Conservation (phyloP, 2,329 filamentous ascomycete species). For the Aspergillus puulaauensis region DNA sequence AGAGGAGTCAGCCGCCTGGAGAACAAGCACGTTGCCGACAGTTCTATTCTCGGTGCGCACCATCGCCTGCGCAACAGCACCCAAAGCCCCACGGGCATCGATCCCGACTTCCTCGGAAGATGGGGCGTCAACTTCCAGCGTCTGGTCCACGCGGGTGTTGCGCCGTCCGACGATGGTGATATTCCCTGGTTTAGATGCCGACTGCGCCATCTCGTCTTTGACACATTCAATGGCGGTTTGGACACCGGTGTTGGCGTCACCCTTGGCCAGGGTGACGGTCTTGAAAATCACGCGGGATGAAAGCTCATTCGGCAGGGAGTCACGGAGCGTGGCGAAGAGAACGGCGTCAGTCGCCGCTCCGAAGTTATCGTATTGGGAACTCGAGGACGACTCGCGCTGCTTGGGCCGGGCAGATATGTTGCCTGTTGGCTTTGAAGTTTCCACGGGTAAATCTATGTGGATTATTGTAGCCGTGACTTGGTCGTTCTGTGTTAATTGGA, state of each 20-base stretch:
- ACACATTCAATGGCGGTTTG: conserved; percentile 54
- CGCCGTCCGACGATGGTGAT: conserved; percentile 66
- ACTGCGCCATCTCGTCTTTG: conserved; percentile 59
- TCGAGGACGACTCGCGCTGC: background rate
- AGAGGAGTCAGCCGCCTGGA: conserved; percentile 55
- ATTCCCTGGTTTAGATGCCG: conserved; percentile 67
- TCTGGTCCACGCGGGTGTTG: conserved; percentile 15
- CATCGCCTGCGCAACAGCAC: conserved; percentile 37
- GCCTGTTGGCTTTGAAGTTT: background rate
- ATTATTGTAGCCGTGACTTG: conserved; percentile 76
- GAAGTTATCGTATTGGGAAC: too few relatives aligned
- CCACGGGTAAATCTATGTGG: conserved; percentile 49
- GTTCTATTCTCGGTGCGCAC: conserved; percentile 59
- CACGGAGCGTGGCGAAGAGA: conserved; percentile 59
- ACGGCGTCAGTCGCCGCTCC: conserved; percentile 47
- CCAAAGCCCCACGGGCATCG: conserved; percentile 32
- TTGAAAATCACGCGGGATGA: conserved; percentile 59
- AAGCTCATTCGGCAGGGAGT: conserved; percentile 55
- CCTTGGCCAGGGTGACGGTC: conserved; percentile 32
- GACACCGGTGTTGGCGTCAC: conserved; percentile 42
- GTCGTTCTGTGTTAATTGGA: conserved; percentile 79
- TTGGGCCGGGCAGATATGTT: background rate
- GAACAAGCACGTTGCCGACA: conserved; percentile 67
- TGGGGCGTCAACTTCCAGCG: conserved; percentile 10
- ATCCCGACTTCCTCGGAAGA: conserved; percentile 39